A percentile compares a stretch with the other conserved stretches of the same genome.
Evolutionary conservation across 1,284 basidiomycete genomes (phyloP).

Genomic region (Ustanciosporium gigantosporum): DNA sequence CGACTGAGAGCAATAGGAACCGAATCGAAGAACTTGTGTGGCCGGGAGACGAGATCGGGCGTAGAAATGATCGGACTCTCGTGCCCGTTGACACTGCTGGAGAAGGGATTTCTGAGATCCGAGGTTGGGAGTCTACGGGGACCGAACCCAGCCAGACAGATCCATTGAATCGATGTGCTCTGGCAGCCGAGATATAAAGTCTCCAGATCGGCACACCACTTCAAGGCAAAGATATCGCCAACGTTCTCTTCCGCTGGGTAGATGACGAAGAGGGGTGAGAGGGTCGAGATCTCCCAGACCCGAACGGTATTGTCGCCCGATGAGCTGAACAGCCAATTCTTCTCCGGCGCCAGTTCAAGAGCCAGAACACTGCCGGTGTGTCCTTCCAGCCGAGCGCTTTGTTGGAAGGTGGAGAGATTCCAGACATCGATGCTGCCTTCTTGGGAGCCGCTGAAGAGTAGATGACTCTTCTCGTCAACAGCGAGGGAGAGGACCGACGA

Average conservation of each 20-base stretch:
- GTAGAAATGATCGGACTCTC: slow-evolving; percentile 38
- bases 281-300: slow-evolving; percentile 80
- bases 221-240: slow-evolving; percentile 81
- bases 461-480: slow-evolving; percentile 37
- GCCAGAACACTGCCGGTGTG: slow-evolving; percentile 85
- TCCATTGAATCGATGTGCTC: slow-evolving; percentile 68
- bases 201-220: slow-evolving; percentile 73
- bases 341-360: slow-evolving; percentile 73
- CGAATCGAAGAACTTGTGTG: slow-evolving; percentile 63
- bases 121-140: not conserved
- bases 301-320: slow-evolving; percentile 62
- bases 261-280: slow-evolving; percentile 76
- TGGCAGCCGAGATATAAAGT: slow-evolving; percentile 84
- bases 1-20: slow-evolving; percentile 32
- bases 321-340: slow-evolving; percentile 47
- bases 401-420: slow-evolving; percentile 42
- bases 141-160: slow-evolving; percentile 20
- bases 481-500: slow-evolving; percentile 51
- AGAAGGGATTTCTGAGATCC: not conserved
- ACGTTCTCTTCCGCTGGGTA: slow-evolving; percentile 82
- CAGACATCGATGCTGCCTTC: slow-evolving; percentile 47
- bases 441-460: slow-evolving; percentile 48
- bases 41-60: slow-evolving; percentile 25
- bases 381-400: slow-evolving; percentile 63
- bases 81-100: not conserved